Evolutionary conservation across 2,329 filamentous ascomycete genomes (phyloP), one percentile per base, ranked within the genome.

Genomic region (Penicillium oxalicum): DNA sequence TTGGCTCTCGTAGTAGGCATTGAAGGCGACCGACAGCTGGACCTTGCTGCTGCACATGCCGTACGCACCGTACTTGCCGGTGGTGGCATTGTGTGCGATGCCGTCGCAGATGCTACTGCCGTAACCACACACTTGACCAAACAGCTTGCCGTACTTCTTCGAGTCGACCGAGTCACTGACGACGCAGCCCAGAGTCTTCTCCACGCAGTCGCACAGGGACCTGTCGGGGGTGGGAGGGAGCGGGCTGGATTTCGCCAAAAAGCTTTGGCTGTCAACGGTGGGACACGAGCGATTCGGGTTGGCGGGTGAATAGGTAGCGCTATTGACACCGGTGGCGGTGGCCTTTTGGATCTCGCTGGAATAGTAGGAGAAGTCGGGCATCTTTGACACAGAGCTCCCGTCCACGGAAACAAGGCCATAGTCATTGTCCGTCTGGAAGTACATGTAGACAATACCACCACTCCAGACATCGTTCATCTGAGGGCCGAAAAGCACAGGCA

Each of bases 401-500:
- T 74, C 84, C 38, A 95, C 80, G 71, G 86, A 79, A 78, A 69
- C 62, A 26, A 70, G 52, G 53, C 61, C 93, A 64, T 89, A 98
- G 69, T 96, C 77, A 75, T 97, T 97, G 51, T 69, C 76, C 70
- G 95, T 90, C 76, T 95, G 80, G 76, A 90, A 91, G 77, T 93
- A 98, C 89, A 95, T 95, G 81, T 97, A 98, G 68, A 97, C 90
- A 59, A 98, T 95, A 73, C 91, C 93, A 61, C 93, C 93, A 48
- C 88, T 94, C 82, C 93, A 93, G 65, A 95, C 88, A 8, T 72
- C 71, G 27, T 83, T 87, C 93, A 98, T 98, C 52, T 90, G 68
- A 51, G 77, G 66, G 45, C 84, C 83, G 73, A 87, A 98, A 7
- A 98, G 82, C 45, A 87, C 85, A 39, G 74, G 77, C 37, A 95